phyloP scores from a whole-genome alignment of 306 rosid species.

The Cyamopsis tetragonoloba region DNA sequence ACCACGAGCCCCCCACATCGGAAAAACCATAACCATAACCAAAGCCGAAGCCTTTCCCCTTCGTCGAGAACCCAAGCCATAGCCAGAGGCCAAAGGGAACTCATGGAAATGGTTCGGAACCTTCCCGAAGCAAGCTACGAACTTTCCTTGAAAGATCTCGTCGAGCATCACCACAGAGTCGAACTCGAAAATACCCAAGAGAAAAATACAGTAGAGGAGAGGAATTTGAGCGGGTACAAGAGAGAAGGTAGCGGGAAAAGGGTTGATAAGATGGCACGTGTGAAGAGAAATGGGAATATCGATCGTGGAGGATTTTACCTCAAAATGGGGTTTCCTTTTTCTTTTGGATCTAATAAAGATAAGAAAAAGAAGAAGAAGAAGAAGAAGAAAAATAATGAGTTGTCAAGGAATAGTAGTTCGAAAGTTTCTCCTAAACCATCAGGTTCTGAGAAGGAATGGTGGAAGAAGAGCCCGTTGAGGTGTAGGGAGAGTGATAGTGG shows the following conservation, averaged over 20 bases:
- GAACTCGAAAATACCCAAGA: not conserved
- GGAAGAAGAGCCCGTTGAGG: conserved; percentile 53
- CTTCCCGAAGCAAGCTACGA: conserved; percentile 90
- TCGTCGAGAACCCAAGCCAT: conserved; percentile 67
- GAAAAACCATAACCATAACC: conserved; percentile 24
- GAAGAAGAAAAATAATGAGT: conserved; percentile 40
- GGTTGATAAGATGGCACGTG: conserved; percentile 9
- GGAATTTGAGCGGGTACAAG: not conserved
- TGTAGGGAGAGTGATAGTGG: conserved; percentile 47
- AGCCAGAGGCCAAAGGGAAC: conserved; percentile 69
- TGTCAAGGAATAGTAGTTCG: conserved; percentile 24
- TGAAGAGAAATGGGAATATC: conserved; percentile 35
- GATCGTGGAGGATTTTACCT: conserved; percentile 65
- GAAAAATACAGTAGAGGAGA: conserved; percentile 1
- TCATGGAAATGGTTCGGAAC: conserved; percentile 86
- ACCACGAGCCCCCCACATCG: conserved; percentile 33
- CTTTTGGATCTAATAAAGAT: conserved; percentile 40
- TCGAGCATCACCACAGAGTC: conserved; percentile 46
- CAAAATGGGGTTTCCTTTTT: conserved; percentile 63
- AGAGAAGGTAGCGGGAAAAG: conserved; percentile 20
- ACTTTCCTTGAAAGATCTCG: conserved; percentile 82
- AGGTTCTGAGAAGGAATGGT: conserved; percentile 65
- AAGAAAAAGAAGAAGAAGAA: conserved; percentile 35
- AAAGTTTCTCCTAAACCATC: conserved; percentile 60
- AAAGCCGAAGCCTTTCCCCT: conserved; percentile 57